Evolutionary conservation across 768 basidiomycete genomes (phyloP).

Genomic region (Termitomyces sp.): DNA sequence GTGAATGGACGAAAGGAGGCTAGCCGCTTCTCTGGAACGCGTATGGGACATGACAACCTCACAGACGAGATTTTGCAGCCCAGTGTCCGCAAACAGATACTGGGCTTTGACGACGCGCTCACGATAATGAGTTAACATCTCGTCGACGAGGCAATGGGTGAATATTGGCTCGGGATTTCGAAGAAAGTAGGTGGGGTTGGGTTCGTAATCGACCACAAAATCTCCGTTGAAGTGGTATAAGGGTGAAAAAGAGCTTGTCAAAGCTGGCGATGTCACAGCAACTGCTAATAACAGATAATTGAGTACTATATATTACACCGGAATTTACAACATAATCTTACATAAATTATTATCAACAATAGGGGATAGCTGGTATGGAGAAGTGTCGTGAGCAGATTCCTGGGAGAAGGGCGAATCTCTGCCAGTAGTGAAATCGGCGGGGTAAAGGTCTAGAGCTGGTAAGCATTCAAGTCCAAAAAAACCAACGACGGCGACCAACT

Average conservation of each 20-base stretch:
- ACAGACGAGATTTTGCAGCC: conserved; percentile 47
- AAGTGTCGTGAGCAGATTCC: conserved; percentile 20
- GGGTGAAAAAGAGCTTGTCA: conserved; percentile 27
- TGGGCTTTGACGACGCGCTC: conserved; percentile 62
- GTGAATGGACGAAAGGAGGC: conserved; percentile 64
- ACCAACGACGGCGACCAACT: conserved; percentile 29
- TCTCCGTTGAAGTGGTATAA: conserved; percentile 20
- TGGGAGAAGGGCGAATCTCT: conserved; percentile 25
- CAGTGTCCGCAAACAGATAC: conserved; percentile 63
- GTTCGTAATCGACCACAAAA: not conserved
- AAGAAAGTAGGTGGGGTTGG: not conserved
- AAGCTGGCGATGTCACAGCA: conserved; percentile 22
- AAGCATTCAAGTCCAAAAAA: conserved; percentile 15
- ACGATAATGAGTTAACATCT: conserved; percentile 49
- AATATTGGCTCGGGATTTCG: conserved; percentile 18
- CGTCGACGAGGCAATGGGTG: conserved; percentile 23
- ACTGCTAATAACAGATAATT: conserved; percentile 33
- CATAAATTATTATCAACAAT: conserved; percentile 52
- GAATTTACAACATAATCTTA: conserved; percentile 72
- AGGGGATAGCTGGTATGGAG: conserved; percentile 18
- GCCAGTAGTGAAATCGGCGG: conserved; percentile 4
- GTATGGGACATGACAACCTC: conserved; percentile 44
- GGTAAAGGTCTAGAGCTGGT: conserved; percentile 17
- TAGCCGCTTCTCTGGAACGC: conserved; percentile 57
- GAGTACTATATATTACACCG: conserved; percentile 66